Base-by-base conservation (phyloP, 2,329 filamentous ascomycete genomes). In the Paecilomyces dactylethromorphus region DNA sequence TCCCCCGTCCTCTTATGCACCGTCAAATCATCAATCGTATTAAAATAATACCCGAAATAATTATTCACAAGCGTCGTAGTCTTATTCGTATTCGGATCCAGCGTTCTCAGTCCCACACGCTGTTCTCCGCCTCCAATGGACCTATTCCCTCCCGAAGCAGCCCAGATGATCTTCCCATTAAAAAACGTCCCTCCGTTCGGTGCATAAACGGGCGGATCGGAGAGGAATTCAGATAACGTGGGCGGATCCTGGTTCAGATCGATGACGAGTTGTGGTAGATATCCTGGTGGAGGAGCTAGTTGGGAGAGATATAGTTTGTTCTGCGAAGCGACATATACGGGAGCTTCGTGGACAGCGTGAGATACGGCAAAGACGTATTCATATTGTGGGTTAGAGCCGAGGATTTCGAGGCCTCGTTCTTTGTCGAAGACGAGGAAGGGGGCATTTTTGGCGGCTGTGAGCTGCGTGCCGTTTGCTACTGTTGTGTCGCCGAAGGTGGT, bases 11-110 rank as follows among this genome's bases (percentile, higher is more conserved):
- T 51, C 3, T 64, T 64, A 31, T 68, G 61, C 26, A 65, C 55
- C 4, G 60, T 55, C 2, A 67, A 58, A 55, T 68, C 66, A 53
- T 68, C 64, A 31, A 65, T 55, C 6, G 66, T 65, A 56, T 64
- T 64, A 59, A 67, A 67, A 11, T 33, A 51, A 12, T 11, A 22
- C 2, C 57, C 57, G 22, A 76, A 77, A 66, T 75, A 81, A 63
- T 76, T 79, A 59, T 78, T 80, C 15, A 81, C 60, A 22, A 82
- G 66, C 3, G 69, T 71, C 6, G 66, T 67, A 3, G 76, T 75
- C 10, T 70, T 66, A 65, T 76, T 76, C 2, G 78, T 81, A 4
- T 68, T 67, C 1, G 74, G 78, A 61, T 80, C 77, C n/a, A 81
- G 70, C 4, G 72, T 75, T 6, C 76, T 70, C 54, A 81, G 71